Conservation (phyloP, 2,329 filamentous ascomycete species). For the Chaetomiaceae sp. region DNA sequence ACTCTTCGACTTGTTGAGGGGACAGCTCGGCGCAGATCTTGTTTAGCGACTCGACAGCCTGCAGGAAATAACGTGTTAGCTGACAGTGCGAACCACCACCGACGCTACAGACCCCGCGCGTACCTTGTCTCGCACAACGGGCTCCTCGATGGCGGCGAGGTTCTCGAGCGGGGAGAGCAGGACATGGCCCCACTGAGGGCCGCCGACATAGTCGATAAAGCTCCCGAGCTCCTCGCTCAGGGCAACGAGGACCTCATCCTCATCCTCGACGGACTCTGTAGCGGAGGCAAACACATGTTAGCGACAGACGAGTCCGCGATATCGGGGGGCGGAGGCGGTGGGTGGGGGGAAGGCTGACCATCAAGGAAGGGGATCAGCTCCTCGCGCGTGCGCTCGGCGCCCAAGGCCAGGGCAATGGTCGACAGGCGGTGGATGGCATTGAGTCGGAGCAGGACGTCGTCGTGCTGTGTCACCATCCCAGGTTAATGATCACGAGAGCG, state of each 20-base stretch:
- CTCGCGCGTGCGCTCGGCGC: conserved; percentile 92
- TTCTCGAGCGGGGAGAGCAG: conserved; percentile 97
- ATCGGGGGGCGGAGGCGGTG: conserved; percentile 14
- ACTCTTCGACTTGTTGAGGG: conserved; percentile 88
- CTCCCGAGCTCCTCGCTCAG: conserved; percentile 93
- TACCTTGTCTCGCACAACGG: conserved; percentile 96
- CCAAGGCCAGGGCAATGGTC: conserved; percentile 93
- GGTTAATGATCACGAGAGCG: conserved; percentile 18
- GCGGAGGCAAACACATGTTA: conserved; percentile 29
- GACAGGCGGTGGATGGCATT: conserved; percentile 98
- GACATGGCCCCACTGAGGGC: conserved; percentile 89
- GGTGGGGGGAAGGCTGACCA: conserved; percentile 64
- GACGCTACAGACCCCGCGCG: conserved; percentile 9
- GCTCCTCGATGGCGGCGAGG: conserved; percentile 96
- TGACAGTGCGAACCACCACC: not conserved
- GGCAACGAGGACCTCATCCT: conserved; percentile 96
- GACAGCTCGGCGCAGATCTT: conserved; percentile 96
- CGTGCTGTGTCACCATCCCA: conserved; percentile 61
- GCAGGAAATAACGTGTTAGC: conserved; percentile 11
- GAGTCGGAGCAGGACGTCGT: conserved; percentile 94
- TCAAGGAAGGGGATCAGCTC: conserved; percentile 99
- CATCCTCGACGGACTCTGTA: conserved; percentile 95
- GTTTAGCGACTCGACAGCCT: conserved; percentile 98
- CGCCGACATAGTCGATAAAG: conserved; percentile 97
- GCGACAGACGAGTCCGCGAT: conserved; percentile 20